Base-by-base conservation (phyloP, 2,329 filamentous ascomycete genomes). In the Penicillium sumatraense region DNA sequence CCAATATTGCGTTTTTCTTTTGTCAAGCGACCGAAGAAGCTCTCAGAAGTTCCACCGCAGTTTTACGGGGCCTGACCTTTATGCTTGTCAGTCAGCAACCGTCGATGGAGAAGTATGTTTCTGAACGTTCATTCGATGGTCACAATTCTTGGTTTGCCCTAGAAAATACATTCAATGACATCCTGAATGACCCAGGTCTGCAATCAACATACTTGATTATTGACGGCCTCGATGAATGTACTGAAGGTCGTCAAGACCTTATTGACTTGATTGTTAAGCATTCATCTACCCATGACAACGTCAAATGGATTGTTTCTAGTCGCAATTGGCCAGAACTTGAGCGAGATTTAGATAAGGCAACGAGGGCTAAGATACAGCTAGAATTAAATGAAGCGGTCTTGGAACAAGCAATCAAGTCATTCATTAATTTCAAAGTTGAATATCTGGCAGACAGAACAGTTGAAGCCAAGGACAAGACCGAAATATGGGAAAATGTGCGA, bases 1-100 rank as follows among this genome's bases (percentile, higher is more conserved):
- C 27, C 13, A 51, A 2, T 5, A 13, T 58, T 7, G 31, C 53
- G n/a, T 75, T 61, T 52, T 76, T 73, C 50, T 73, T 76, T 59
- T 76, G 68, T 51, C 68, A 75, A 36, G 70, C 54, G 7, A 70
- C 67, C 8, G 58, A 74, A 45, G 23, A 6, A 0, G 52, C 46
- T 2, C 56, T 68, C 20, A 70, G 66, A 49, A 68, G 51, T 48
- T 71, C 72, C 1, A 68, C 67, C 0, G 62, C 65, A 1, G 67
- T 75, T 0, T 44, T 77, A 11, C 63, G 69, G 1, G 68, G 72
- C 9, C 54, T 77, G 4, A 64, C 59, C 8, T 59, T 52, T 45
- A 33, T 54, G 20, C 51, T 62, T 21, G 20, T 58, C 6, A 5
- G 49, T 1, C 48, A 57, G 13, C 46, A 54, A 14, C 51, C 51